Conservation (phyloP, 2,329 filamentous ascomycete genomes). For the Aspergillus unguis region DNA sequence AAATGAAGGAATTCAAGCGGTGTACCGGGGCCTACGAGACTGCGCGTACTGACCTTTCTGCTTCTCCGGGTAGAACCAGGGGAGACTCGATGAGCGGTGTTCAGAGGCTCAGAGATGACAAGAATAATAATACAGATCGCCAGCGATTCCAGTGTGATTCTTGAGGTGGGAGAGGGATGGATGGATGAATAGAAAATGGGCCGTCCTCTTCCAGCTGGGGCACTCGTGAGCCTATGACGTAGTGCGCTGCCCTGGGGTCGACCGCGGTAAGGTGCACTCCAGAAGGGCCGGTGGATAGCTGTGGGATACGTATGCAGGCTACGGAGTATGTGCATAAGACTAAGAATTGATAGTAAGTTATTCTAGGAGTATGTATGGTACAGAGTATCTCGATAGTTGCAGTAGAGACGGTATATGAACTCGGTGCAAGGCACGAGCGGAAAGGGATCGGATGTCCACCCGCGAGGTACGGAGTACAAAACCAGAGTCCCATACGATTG, state of each 20-base stretch:
- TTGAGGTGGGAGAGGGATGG: conserved; percentile 9
- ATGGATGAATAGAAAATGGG: conserved; percentile 18
- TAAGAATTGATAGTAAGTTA: too few species aligned
- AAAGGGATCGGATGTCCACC: too few species aligned
- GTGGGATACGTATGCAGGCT: too few species aligned
- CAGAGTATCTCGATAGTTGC: too few species aligned
- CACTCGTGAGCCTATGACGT: conserved; percentile 30
- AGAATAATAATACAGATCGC: conserved; percentile 16
- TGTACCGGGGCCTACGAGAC: conserved; percentile 14
- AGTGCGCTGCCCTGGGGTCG: conserved; percentile 21
- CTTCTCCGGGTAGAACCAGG: conserved; percentile 10
- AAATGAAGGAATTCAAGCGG: conserved; percentile 21
- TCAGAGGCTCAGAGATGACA: not conserved
- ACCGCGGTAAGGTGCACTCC: conserved; percentile 15
- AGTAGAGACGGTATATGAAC: too few species aligned
- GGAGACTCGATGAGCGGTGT: not conserved
- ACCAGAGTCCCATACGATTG: too few species aligned
- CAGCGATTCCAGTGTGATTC: conserved; percentile 17
- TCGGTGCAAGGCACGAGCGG: too few species aligned
- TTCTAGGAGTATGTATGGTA: too few species aligned
- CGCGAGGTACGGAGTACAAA: too few species aligned
- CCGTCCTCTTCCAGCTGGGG: conserved; percentile 22
- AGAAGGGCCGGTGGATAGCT: not conserved
- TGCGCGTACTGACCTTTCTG: conserved; percentile 22
- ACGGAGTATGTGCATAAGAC: too few species aligned